Percentiles rank a stretch among this genome's conserved stretches.
Evolutionary conservation across 139 green algal species (phyloP).

Genomic region (Tetradesmus obliquus): DNA sequence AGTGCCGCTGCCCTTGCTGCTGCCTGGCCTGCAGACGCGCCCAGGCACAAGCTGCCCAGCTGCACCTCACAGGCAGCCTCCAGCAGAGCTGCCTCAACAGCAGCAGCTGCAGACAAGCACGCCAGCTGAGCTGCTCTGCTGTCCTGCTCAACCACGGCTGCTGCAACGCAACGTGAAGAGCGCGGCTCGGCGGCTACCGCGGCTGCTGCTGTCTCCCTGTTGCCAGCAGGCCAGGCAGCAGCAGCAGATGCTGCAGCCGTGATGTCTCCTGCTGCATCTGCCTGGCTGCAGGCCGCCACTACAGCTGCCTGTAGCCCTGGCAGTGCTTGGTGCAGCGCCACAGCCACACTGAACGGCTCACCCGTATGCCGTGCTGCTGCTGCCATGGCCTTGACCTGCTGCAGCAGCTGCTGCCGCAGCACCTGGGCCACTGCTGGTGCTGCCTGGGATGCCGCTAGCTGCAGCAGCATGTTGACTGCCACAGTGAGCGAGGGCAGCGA

Average conservation of each 20-base stretch:
- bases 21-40: too few relatives aligned
- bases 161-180: too few relatives aligned
- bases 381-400: neutral
- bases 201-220: too few relatives aligned
- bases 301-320: neutral
- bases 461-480: neutral
- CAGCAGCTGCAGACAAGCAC: too few relatives aligned
- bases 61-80: too few relatives aligned
- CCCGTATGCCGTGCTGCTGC: neutral
- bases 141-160: too few relatives aligned
- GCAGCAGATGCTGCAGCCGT: neutral
- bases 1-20: too few relatives aligned
- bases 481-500: neutral
- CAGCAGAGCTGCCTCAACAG: too few relatives aligned
- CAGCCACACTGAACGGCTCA: neutral
- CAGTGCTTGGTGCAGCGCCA: neutral
- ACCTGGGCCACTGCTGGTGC: neutral
- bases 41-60: too few relatives aligned
- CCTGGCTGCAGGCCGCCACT: neutral
- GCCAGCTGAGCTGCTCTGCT: too few relatives aligned
- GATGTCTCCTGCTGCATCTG: neutral
- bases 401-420: neutral
- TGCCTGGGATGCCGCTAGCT: neutral
- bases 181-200: too few relatives aligned
- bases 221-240: neutral